Conservation (phyloP, 768 basidiomycete genomes). For the Brasilioporus rufonigricans region DNA sequence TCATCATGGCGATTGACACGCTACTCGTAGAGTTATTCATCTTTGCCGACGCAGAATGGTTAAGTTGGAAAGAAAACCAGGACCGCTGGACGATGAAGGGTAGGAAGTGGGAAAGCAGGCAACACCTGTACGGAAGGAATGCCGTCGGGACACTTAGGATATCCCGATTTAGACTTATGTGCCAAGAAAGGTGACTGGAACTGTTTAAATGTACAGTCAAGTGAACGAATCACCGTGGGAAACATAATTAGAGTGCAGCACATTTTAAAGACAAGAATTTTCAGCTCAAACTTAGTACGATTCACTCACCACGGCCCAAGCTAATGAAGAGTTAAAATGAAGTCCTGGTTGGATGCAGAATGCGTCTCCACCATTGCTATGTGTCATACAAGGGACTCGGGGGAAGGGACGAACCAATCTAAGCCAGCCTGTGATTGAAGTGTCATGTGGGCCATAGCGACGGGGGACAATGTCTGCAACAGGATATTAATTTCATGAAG, state of each 20-base stretch:
- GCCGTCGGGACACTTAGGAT: not conserved
- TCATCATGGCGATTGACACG: constrained; percentile 45
- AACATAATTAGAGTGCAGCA: not conserved
- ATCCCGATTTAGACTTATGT: constrained; percentile 5
- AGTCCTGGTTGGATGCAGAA: not conserved
- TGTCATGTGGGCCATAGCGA: not conserved
- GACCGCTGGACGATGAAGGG: not conserved
- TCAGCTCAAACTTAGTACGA: not conserved
- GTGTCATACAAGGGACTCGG: constrained; percentile 4
- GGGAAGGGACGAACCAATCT: constrained; percentile 4
- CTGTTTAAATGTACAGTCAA: too few species aligned
- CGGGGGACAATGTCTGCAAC: not conserved
- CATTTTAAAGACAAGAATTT: not conserved
- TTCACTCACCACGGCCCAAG: not conserved
- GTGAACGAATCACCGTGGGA: not conserved
- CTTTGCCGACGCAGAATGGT: not conserved
- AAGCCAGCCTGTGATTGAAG: constrained; percentile 7
- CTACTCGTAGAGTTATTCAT: constrained; percentile 9
- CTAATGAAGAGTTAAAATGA: not conserved
- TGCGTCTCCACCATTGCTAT: not conserved
- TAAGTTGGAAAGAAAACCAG: not conserved
- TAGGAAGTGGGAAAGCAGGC: not conserved
- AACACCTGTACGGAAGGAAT: not conserved
- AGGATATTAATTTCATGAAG: not conserved
- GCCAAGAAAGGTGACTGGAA: not conserved